Percentiles rank a stretch among this genome's conserved stretches.
These are phyloP conservation scores for Rhodotorula sp. DNA, from an alignment of 1,284 basidiomycete genomes.

Conservation along the genomic window DNA sequence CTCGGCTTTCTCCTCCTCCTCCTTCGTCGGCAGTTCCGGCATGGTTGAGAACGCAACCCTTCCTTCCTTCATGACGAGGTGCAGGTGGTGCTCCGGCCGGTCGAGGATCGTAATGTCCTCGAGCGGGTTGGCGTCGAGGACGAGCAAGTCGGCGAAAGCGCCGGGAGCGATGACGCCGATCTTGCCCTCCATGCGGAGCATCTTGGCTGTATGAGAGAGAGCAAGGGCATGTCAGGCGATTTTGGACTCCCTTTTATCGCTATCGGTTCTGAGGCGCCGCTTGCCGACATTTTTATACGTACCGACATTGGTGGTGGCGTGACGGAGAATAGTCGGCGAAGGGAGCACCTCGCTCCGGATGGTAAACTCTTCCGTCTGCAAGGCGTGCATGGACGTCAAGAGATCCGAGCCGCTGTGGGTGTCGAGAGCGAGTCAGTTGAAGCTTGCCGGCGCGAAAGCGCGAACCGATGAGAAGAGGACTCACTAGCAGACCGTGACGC, in stretches of 20 bases:
- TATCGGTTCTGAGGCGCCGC: no score
- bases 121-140: constrained; percentile 55
- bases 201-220: constrained; percentile 42
- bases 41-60: constrained; percentile 49
- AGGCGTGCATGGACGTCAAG: constrained; percentile 52
- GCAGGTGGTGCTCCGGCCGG: constrained; percentile 51
- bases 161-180: constrained; percentile 52
- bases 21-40: constrained; percentile 16
- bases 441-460: no score
- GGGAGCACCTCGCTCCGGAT: constrained; percentile 53
- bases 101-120: constrained; percentile 56
- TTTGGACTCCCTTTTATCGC: no score
- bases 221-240: not conserved
- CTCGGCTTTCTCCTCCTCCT: constrained; percentile 12
- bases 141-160: constrained; percentile 54
- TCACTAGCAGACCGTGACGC: constrained; percentile 51
- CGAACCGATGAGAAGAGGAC: not conserved
- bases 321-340: constrained; percentile 51
- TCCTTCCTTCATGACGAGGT: constrained; percentile 52
- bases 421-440: not conserved
- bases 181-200: constrained; percentile 50
- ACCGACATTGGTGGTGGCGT: constrained; percentile 55
- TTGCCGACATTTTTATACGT: not conserved
- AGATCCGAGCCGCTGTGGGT: constrained; percentile 51
- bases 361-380: constrained; percentile 54